Base-by-base conservation (phyloP, 2,329 filamentous ascomycete genomes). In the Didymosphaeria variabile region DNA sequence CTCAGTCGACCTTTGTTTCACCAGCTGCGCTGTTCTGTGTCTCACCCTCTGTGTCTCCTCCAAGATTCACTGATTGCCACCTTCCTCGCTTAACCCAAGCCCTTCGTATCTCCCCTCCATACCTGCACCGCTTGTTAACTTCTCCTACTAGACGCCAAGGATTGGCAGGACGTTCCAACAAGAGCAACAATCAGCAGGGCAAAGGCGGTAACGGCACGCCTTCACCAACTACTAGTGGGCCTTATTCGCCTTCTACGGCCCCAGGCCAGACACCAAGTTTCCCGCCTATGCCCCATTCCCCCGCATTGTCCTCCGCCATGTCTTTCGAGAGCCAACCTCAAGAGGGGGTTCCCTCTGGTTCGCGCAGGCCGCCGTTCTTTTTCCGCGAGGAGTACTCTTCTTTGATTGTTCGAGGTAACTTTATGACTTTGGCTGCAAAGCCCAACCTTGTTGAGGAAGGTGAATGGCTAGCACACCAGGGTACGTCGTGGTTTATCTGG, bases 341-440 rank as follows among this genome's bases (percentile, higher is more conserved):
- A 32, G 74, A 78, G 59, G 73, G 73, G 60, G 68, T 74, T 60
- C 68, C 68, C n/a, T 67, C 74, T 62, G 64, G 89, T 73, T 87
- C 90, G 68, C 82, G 91, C 61, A 90, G 90, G 61, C 85, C 87
- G 44, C 91, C 91, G 17, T 81, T 92, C 63, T 93, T 91, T 88
- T 87, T 93, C 72, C 90, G 91, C 72, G 86, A 90, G 58, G 82
- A 88, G 63, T 91, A 92, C 75, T 90, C 91, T 57, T 91, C 90
- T 76, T 89, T 97, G 73, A 97, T 97, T 67, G 94, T 97, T 73
- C 97, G 94, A 83, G 94, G 94, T 61, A 98, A 97, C 82, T 97
- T 98, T 77, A 93, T 97, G 90, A 97, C 94, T 12, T 82, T 98
- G 61, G 96, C 94, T 72, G 93, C 93, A 53, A 91, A 94, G 75